A percentile compares a stretch with the other conserved stretches of the same genome.
Evolutionary conservation across 768 basidiomycete species (phyloP).

Genomic region (Mycena pura): DNA sequence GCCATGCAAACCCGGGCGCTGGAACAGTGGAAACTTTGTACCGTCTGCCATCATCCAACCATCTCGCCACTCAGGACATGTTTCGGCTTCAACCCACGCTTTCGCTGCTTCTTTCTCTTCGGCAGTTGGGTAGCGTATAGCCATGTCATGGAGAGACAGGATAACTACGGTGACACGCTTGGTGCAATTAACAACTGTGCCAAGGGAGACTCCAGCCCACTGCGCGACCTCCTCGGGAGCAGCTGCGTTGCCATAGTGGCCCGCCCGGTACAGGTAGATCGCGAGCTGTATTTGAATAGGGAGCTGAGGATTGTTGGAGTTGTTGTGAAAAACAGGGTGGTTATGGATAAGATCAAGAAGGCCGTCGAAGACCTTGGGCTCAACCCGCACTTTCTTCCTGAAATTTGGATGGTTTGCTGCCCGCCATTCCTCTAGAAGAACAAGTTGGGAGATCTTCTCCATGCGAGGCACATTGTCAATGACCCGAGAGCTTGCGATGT

Average conservation of each 20-base stretch:
- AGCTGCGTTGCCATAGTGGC: conserved; percentile 31
- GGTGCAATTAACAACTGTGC: conserved; percentile 28
- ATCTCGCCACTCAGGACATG: conserved; percentile 27
- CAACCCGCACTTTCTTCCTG: neutral
- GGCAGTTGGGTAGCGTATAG: neutral
- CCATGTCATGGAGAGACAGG: conserved; percentile 18
- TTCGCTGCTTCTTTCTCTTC: conserved; percentile 21
- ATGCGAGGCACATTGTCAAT: neutral
- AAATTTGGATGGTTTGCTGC: neutral
- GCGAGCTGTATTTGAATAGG: conserved; percentile 33
- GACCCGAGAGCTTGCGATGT: neutral
- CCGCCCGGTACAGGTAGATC: conserved; percentile 29
- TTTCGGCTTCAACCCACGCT: conserved; percentile 11
- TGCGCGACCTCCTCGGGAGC: conserved; percentile 24
- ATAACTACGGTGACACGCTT: conserved; percentile 23
- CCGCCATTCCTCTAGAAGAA: neutral
- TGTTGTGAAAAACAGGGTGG: conserved; percentile 31
- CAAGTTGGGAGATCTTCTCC: neutral
- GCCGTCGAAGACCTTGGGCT: neutral
- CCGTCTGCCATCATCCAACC: conserved; percentile 35
- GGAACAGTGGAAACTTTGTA: conserved; percentile 30
- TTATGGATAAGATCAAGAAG: conserved; percentile 19
- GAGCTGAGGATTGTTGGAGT: conserved; percentile 30
- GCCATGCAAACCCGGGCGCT: conserved; percentile 33
- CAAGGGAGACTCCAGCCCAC: conserved; percentile 26